Conservation (phyloP, 345 rosid genomes). For the Salix koriyanagi region DNA sequence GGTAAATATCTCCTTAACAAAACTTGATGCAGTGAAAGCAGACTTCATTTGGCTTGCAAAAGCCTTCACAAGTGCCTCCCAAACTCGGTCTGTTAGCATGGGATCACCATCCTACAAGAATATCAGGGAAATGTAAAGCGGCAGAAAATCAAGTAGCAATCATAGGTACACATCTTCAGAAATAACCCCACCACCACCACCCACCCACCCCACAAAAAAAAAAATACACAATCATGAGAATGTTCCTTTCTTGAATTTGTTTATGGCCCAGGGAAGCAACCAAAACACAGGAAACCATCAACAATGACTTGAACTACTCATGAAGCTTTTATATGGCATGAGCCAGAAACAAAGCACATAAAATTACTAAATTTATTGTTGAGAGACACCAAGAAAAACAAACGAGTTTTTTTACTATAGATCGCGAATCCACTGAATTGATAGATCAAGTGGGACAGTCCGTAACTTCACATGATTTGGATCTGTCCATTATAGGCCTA, state of each 20-base stretch:
- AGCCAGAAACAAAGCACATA: not conserved
- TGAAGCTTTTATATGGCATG: not conserved
- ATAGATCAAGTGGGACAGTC: not conserved
- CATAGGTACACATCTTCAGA: not conserved
- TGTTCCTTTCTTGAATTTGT: not conserved
- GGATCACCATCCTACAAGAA: constrained; percentile 63
- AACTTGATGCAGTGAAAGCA: constrained; percentile 93
- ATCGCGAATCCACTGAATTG: not conserved
- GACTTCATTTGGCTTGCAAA: constrained; percentile 93
- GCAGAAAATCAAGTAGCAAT: not conserved
- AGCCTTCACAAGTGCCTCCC: constrained; percentile 94
- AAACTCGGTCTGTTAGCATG: constrained; percentile 79
- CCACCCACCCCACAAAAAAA: not conserved
- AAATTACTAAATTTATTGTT: not conserved
- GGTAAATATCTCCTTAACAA: constrained; percentile 90
- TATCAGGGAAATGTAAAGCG: not conserved
- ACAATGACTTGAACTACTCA: not conserved
- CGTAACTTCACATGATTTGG: not conserved
- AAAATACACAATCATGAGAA: not conserved
- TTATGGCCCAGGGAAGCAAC: not conserved
- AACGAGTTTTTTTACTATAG: not conserved
- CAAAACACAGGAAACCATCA: not conserved
- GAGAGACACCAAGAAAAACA: not conserved
- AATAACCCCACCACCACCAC: not conserved
- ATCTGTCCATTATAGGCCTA: not conserved